Evolutionary conservation across 1,284 basidiomycete species (phyloP).

Genomic region (Sanguinoderma infundibulare): DNA sequence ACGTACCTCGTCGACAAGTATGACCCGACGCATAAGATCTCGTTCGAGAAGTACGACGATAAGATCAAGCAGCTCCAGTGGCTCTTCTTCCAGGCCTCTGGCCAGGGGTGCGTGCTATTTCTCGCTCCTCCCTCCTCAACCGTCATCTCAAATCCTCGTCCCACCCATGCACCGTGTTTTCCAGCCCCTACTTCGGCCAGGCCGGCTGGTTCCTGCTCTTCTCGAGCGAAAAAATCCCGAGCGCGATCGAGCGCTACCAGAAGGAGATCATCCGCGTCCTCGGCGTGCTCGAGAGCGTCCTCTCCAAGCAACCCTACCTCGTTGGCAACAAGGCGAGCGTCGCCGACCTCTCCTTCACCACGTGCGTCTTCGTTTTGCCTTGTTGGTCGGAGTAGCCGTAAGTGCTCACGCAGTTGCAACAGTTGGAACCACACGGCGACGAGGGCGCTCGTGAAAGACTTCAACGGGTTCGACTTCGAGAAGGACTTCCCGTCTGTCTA

Average conservation of each 20-base stretch:
- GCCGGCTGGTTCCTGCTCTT: constrained; percentile 32
- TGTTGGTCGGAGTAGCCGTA: too few species aligned
- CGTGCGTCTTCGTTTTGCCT: constrained; percentile 7
- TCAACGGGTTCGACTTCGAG: neutral
- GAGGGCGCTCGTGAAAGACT: neutral
- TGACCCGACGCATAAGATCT: constrained; percentile 25
- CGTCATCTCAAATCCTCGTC: too few species aligned
- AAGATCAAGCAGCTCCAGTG: constrained; percentile 29
- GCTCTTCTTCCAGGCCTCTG: constrained; percentile 35
- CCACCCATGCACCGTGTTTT: neutral
- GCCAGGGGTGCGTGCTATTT: constrained; percentile 28
- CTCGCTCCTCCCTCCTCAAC: neutral
- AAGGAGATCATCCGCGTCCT: too few species aligned
- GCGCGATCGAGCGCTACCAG: too few species aligned
- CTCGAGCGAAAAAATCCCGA: too few species aligned
- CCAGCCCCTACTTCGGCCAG: constrained; percentile 30
- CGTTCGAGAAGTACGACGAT: constrained; percentile 25
- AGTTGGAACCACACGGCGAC: too few species aligned
- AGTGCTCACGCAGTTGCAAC: too few species aligned
- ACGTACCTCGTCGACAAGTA: constrained; percentile 34
- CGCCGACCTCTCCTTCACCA: constrained; percentile 19
- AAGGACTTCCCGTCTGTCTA: neutral
- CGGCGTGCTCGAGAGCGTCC: constrained; percentile 33
- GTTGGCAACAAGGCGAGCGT: constrained; percentile 22
- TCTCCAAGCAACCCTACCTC: constrained; percentile 19